A percentile compares a stretch with the other conserved stretches of the same genome.
Conservation (phyloP, 805 yeast species). For the Yarrowia bubula region DNA sequence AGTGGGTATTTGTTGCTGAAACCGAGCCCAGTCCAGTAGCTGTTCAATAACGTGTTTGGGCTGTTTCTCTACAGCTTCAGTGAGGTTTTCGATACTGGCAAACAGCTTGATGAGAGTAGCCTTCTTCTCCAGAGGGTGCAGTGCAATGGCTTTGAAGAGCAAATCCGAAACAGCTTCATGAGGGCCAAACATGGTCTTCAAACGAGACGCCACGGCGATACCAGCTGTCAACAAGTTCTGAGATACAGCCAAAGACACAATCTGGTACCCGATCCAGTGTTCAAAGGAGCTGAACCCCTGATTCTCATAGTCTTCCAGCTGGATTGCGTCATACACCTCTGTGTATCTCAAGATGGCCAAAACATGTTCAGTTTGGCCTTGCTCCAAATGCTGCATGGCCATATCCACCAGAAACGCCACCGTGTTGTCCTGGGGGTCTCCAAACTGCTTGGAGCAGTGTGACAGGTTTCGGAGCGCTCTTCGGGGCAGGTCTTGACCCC, state of each 20-base stretch:
- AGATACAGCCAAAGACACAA: neutral
- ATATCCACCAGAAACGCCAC: conserved; percentile 11
- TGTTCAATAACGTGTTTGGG: neutral
- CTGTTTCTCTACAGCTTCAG: neutral
- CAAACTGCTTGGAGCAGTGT: neutral
- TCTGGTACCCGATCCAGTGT: conserved; percentile 6
- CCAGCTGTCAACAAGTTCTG: neutral
- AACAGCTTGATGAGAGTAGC: neutral
- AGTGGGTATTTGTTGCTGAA: neutral
- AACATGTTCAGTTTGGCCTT: neutral
- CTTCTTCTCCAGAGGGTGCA: conserved; percentile 4
- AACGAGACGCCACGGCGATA: neutral
- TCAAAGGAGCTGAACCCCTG: neutral
- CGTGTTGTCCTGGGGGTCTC: neutral
- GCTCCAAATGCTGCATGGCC: conserved; percentile 6
- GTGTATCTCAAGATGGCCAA: neutral
- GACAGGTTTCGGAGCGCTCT: neutral
- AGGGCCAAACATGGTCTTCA: neutral
- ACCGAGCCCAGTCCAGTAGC: conserved; percentile 4
- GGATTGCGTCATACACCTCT: neutral
- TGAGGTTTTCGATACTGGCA: neutral
- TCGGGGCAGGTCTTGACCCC: neutral
- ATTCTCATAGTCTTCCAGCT: neutral
- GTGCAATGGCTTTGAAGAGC: conserved; percentile 7
- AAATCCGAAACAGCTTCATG: neutral